These are phyloP conservation scores for Hyphopichia burtonii DNA, from an alignment of 1,139 yeast species.

Conservation along the genomic window DNA sequence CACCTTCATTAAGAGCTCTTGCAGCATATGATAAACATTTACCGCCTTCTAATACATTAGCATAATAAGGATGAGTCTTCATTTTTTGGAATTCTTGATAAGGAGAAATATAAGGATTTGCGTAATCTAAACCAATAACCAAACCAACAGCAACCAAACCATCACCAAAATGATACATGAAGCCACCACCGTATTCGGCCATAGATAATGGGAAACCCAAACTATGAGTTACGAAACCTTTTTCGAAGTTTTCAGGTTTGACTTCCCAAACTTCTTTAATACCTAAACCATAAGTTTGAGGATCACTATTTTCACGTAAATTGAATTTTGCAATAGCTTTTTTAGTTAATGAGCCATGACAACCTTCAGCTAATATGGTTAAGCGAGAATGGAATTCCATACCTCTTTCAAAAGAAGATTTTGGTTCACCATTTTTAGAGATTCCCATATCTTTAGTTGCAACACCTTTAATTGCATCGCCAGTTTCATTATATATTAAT, in stretches of 20 bases:
- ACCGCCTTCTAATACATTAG: slow-evolving; percentile 78
- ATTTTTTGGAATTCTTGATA: slow-evolving; percentile 92
- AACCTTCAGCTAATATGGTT: slow-evolving; percentile 92
- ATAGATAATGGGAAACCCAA: slow-evolving; percentile 83
- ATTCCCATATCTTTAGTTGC: slow-evolving; percentile 94
- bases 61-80: slow-evolving; percentile 88
- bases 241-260: slow-evolving; percentile 73
- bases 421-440: slow-evolving; percentile 70
- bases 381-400: slow-evolving; percentile 92
- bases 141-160: slow-evolving; percentile 86
- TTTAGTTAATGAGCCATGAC: slow-evolving; percentile 91
- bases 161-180: slow-evolving; percentile 95
- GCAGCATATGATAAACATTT: slow-evolving; percentile 94
- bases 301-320: slow-evolving; percentile 62
- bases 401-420: slow-evolving; percentile 83
- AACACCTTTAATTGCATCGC: slow-evolving; percentile 73
- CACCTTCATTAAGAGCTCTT: slow-evolving; percentile 95
- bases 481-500: slow-evolving; percentile 57
- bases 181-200: slow-evolving; percentile 91
- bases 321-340: slow-evolving; percentile 67
- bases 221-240: slow-evolving; percentile 83
- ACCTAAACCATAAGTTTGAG: slow-evolving; percentile 94
- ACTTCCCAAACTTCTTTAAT: slow-evolving; percentile 98
- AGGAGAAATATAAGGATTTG: slow-evolving; percentile 92
- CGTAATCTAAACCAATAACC: slow-evolving; percentile 89